A percentile compares a stretch with the other conserved stretches of the same genome.
These are phyloP conservation scores for Tausonia pullulans DNA, from an alignment of 1,284 basidiomycete species.

Conservation along the genomic window DNA sequence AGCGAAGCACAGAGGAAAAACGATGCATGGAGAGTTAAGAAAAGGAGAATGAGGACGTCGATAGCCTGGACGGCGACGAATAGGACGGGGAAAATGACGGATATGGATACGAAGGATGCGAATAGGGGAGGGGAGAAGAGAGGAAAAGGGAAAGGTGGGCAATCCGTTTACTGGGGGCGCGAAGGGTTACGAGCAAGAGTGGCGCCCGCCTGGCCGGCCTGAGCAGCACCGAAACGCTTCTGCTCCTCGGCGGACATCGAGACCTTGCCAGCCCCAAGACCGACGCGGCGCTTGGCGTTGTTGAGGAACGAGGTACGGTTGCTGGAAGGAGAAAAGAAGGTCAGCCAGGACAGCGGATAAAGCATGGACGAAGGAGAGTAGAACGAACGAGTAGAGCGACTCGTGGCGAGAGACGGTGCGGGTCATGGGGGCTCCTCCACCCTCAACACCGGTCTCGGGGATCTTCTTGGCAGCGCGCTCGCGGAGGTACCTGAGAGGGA, in stretches of 20 bases:
- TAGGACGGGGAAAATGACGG: no score
- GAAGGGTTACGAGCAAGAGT: constrained; percentile 51
- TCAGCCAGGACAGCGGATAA: no score
- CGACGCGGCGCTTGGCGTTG: constrained; percentile 33
- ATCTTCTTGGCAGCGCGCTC: constrained; percentile 45
- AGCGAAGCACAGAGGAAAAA: no score
- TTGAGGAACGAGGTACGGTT: constrained; percentile 84
- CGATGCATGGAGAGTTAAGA: no score
- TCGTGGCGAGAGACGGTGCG: constrained; percentile 87
- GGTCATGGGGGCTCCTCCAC: constrained; percentile 60
- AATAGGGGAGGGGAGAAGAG: no score
- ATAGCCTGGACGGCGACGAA: no score
- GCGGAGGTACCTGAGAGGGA: constrained; percentile 41
- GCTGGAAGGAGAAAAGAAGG: not conserved
- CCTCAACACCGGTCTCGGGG: constrained; percentile 37
- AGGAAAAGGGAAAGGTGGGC: not conserved
- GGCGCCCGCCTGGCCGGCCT: constrained; percentile 58
- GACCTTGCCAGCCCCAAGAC: constrained; percentile 4
- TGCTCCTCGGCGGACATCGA: constrained; percentile 48
- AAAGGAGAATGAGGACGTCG: no score
- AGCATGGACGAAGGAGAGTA: no score
- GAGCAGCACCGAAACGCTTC: constrained; percentile 70
- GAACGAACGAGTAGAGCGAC: constrained; percentile 59
- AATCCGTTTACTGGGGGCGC: constrained; percentile 5
- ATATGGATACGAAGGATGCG: no score